Percentiles rank a stretch among this genome's conserved stretches.
Evolutionary conservation across 192 early-diverging fungal genomes (phyloP).

Genomic region (Coemansia javaensis): DNA sequence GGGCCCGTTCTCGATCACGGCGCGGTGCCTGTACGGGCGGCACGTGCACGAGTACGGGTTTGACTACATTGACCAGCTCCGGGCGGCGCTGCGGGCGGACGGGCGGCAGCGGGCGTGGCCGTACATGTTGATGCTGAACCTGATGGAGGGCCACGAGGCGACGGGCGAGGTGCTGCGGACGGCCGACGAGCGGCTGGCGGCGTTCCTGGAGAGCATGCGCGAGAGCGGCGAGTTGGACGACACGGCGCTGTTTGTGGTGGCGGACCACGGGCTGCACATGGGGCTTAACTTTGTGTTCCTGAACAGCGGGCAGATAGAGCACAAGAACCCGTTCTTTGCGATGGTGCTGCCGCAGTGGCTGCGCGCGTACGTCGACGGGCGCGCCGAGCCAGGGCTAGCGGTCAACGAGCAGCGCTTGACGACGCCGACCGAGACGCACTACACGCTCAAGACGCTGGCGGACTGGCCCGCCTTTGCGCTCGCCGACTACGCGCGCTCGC

Average conservation of each 20-base stretch:
- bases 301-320: slow-evolving; percentile 42
- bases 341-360: slow-evolving; percentile 36
- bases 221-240: slow-evolving; percentile 36
- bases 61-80: slow-evolving; percentile 35
- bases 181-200: slow-evolving; percentile 15
- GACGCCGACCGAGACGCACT: slow-evolving; percentile 34
- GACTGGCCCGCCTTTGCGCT: slow-evolving; percentile 33
- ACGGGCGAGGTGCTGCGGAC: slow-evolving; percentile 42
- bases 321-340: slow-evolving; percentile 41
- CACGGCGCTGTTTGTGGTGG: slow-evolving; percentile 25
- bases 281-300: slow-evolving; percentile 41
- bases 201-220: slow-evolving; percentile 22
- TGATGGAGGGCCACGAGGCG: slow-evolving; percentile 45
- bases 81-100: slow-evolving; percentile 9
- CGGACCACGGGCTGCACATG: slow-evolving; percentile 47
- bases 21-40: slow-evolving; percentile 38
- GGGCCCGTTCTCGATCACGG: slow-evolving; percentile 31
- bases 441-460: slow-evolving; percentile 36
- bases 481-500: slow-evolving; percentile 19
- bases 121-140: slow-evolving; percentile 28
- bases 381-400: slow-evolving; percentile 12
- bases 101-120: slow-evolving; percentile 5
- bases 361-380: slow-evolving; percentile 21
- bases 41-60: slow-evolving; percentile 44
- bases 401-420: slow-evolving; percentile 41